phyloP scores from a whole-genome alignment of 208 protist species.

The Leishmania tropica region DNA sequence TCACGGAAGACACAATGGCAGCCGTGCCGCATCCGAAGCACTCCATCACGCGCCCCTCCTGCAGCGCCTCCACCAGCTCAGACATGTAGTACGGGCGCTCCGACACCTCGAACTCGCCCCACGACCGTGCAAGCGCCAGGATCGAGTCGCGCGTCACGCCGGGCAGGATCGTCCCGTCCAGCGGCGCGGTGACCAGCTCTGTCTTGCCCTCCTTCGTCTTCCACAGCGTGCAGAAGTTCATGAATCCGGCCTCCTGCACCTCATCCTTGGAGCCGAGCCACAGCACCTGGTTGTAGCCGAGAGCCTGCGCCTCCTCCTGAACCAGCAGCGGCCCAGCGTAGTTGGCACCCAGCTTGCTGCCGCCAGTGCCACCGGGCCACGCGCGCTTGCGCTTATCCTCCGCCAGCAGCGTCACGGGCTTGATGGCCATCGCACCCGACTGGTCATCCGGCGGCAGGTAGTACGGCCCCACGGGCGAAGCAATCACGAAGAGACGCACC shows the following conservation, averaged over 20 bases:
- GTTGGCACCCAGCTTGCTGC: constrained; percentile 94
- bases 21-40: constrained; percentile 97
- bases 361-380: constrained; percentile 96
- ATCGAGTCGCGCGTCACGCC: constrained; percentile 97
- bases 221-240: constrained; percentile 98
- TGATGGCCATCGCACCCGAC: constrained; percentile 56
- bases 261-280: constrained; percentile 95
- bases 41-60: constrained; percentile 91
- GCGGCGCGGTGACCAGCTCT: constrained; percentile 95
- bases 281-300: constrained; percentile 96
- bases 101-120: constrained; percentile 90
- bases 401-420: constrained; percentile 92
- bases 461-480: constrained; percentile 98
- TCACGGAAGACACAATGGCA: constrained; percentile 94
- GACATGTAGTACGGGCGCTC: constrained; percentile 83
- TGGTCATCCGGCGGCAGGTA: constrained; percentile 68
- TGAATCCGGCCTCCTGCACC: constrained; percentile 98
- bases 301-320: constrained; percentile 83
- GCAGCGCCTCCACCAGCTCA: constrained; percentile 86
- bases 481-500: constrained; percentile 94
- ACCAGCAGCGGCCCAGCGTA: constrained; percentile 91
- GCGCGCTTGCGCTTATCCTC: constrained; percentile 91
- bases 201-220: constrained; percentile 66
- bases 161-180: constrained; percentile 95
- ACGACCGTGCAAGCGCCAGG: constrained; percentile 77